phyloP scores from a whole-genome alignment of 140 eudicot genomes.

The Ambrosia hybrid region DNA sequence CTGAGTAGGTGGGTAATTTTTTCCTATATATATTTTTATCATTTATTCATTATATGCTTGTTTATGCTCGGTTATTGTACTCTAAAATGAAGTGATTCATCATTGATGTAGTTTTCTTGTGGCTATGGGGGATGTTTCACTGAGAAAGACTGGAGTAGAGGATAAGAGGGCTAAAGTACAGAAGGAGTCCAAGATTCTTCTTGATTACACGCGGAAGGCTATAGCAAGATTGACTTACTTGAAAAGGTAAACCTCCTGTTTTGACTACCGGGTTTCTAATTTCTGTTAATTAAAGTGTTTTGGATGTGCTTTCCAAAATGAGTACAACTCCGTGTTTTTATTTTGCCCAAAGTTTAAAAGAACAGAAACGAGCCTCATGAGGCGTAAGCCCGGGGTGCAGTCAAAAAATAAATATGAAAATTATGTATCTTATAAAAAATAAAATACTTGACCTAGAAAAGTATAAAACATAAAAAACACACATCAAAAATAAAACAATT shows the following conservation, averaged over 20 bases:
- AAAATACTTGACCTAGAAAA: no score
- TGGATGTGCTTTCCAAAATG: background rate
- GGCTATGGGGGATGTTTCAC: constrained; percentile 90
- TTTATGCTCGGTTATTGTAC: background rate
- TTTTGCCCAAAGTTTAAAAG: no score
- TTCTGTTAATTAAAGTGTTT: background rate
- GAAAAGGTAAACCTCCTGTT: constrained; percentile 54
- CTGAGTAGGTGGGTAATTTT: constrained; percentile 71
- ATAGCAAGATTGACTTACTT: constrained; percentile 85
- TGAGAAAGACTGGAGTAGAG: constrained; percentile 89
- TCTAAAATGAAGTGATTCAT: constrained; percentile 20
- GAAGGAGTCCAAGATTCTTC: constrained; percentile 90
- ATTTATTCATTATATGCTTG: background rate
- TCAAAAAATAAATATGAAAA: no score
- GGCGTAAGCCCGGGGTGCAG: no score
- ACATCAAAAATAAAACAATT: no score
- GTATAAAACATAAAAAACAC: no score
- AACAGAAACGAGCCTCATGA: no score
- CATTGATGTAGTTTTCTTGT: constrained; percentile 71
- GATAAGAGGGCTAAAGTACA: constrained; percentile 97
- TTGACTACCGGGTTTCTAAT: background rate
- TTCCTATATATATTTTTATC: background rate
- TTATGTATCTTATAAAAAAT: no score
- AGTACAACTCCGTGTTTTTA: background rate
- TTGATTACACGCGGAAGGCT: constrained; percentile 91